These are phyloP conservation scores for Dillenia suffruticosa DNA, from an alignment of 164 flowering plant species.

Conservation along the genomic window DNA sequence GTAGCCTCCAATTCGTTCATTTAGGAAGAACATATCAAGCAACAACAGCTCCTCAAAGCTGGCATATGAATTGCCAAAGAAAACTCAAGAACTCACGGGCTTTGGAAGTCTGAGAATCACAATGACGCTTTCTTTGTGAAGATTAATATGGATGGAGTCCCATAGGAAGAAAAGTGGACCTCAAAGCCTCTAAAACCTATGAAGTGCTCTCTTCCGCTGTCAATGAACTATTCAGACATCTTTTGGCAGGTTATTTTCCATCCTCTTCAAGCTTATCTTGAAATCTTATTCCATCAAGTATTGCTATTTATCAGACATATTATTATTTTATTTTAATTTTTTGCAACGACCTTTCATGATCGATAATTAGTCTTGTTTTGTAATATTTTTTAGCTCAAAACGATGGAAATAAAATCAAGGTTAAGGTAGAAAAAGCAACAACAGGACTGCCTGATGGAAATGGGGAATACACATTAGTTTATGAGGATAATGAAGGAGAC, in stretches of 20 bases:
- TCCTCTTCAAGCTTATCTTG: too few relatives aligned
- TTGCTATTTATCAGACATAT: too few relatives aligned
- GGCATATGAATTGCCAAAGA: slow-evolving; percentile 31
- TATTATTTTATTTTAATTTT: too few relatives aligned
- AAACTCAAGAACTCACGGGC: slow-evolving; percentile 17
- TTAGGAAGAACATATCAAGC: slow-evolving; percentile 75
- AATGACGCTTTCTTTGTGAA: slow-evolving; percentile 69
- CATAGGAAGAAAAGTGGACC: slow-evolving; percentile 95
- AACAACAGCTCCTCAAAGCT: slow-evolving; percentile 44
- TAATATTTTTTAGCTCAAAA: slow-evolving; percentile 56
- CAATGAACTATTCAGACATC: slow-evolving; percentile 85
- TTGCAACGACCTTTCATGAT: too few relatives aligned
- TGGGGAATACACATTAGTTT: slow-evolving; percentile 91
- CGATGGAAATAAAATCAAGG: slow-evolving; percentile 41
- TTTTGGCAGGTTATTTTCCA: slow-evolving; percentile 67
- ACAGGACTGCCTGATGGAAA: slow-evolving; percentile 75
- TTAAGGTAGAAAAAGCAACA: slow-evolving; percentile 40
- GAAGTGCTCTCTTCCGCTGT: slow-evolving; percentile 74
- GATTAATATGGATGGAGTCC: slow-evolving; percentile 98
- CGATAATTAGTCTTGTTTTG: not conserved
- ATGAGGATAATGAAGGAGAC: slow-evolving; percentile 95
- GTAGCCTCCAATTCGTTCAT: slow-evolving; percentile 95
- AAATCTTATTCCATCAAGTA: too few relatives aligned
- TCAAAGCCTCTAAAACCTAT: slow-evolving; percentile 72
- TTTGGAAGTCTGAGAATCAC: slow-evolving; percentile 26